phyloP scores from a whole-genome alignment of 805 yeast species.

The Nakazawaea laoshanensis region DNA sequence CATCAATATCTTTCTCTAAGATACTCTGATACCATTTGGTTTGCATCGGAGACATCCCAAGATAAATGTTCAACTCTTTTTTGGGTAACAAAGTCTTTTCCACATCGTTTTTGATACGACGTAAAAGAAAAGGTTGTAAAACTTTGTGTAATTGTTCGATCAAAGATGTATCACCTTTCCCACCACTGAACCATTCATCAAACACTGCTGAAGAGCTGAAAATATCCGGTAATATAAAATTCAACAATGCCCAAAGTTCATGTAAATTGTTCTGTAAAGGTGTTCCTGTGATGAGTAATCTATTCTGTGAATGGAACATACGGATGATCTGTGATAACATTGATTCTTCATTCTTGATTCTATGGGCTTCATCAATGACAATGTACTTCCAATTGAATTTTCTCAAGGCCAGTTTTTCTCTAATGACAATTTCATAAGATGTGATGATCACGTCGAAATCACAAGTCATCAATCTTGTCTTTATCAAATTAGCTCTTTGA shows the following conservation, averaged over 20 bases:
- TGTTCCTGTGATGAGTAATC: constrained; percentile 73
- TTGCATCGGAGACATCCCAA: constrained; percentile 76
- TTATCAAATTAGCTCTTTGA: constrained; percentile 47
- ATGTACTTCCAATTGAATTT: constrained; percentile 74
- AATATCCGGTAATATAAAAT: constrained; percentile 71
- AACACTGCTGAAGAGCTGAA: constrained; percentile 67
- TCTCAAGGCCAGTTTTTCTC: constrained; percentile 57
- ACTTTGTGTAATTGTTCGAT: constrained; percentile 71
- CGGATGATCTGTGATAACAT: constrained; percentile 67
- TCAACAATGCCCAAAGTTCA: constrained; percentile 75
- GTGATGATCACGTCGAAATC: constrained; percentile 67
- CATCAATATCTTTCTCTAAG: constrained; percentile 74
- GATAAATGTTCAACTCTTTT: constrained; percentile 64
- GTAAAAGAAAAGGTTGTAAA: constrained; percentile 62
- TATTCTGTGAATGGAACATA: constrained; percentile 59
- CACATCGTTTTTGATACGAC: constrained; percentile 77
- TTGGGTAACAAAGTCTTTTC: constrained; percentile 72
- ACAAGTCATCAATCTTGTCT: constrained; percentile 40
- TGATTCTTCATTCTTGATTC: constrained; percentile 73
- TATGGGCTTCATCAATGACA: constrained; percentile 75
- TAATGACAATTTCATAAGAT: constrained; percentile 70
- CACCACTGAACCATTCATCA: constrained; percentile 62
- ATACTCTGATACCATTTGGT: constrained; percentile 69
- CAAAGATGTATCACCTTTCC: constrained; percentile 25
- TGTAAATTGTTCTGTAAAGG: constrained; percentile 75